These are phyloP conservation scores for Trichoderma orchidacearum DNA, from an alignment of 495 filamentous ascomycete species.

Conservation along the genomic window DNA sequence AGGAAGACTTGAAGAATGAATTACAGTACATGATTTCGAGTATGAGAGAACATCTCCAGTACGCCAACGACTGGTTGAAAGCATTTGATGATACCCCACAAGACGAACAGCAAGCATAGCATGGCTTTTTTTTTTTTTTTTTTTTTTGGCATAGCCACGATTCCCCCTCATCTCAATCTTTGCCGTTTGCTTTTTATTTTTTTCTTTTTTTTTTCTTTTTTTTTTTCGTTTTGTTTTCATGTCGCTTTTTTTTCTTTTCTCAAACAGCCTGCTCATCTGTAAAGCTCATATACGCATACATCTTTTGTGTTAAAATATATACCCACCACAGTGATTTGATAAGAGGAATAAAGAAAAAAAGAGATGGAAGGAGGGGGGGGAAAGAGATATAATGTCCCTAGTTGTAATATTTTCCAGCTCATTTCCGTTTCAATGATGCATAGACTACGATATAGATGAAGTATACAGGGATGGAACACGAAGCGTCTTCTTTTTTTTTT, in stretches of 20 bases:
- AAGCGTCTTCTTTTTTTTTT: neutral
- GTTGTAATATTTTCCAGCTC: neutral
- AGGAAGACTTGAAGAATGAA: slow-evolving; percentile 37
- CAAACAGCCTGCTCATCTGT: too few species aligned
- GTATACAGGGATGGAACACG: neutral
- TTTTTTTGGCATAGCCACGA: neutral
- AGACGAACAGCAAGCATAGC: neutral
- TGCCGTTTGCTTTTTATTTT: neutral
- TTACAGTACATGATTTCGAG: slow-evolving; percentile 36
- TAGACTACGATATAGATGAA: neutral
- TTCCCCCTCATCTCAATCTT: neutral
- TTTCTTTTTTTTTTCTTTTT: too few species aligned
- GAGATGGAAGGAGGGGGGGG: neutral
- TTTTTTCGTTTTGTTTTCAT: too few species aligned
- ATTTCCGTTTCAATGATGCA: neutral
- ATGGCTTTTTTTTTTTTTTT: too few species aligned
- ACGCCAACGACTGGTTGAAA: slow-evolving; percentile 13
- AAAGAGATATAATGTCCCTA: neutral
- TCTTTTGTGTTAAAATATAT: too few species aligned
- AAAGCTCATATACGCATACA: too few species aligned
- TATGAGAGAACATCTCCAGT: slow-evolving; percentile 29
- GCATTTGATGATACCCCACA: slow-evolving; percentile 13
- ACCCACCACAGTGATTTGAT: neutral
- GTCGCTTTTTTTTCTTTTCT: too few species aligned
- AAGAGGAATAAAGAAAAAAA: neutral